Evolutionary conservation across 2,329 filamentous ascomycete species (phyloP).

Genomic region (Botryotinia globosa): DNA sequence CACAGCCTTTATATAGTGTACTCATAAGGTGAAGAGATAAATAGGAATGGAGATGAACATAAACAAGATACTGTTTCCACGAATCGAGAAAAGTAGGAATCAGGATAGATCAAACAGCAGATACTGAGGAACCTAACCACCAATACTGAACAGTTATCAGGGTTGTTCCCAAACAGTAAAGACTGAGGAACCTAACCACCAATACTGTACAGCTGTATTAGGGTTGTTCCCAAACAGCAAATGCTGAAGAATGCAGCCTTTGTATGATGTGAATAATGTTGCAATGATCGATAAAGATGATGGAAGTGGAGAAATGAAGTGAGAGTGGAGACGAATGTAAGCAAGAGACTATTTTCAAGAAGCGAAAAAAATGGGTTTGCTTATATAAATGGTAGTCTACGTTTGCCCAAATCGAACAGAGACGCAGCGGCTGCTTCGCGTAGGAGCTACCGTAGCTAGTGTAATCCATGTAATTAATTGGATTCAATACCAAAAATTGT

Average conservation of each 20-base stretch:
- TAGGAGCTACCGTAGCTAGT: background rate
- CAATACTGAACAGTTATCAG: background rate
- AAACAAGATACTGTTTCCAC: background rate
- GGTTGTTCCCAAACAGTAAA: background rate
- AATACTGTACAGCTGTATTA: background rate
- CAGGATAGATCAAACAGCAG: background rate
- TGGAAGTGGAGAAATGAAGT: background rate
- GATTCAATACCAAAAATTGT: too few relatives aligned
- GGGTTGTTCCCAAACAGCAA: background rate
- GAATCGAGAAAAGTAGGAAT: background rate
- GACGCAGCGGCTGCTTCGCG: accelerated
- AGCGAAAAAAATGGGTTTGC: background rate
- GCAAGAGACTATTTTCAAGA: background rate
- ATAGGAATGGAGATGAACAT: background rate
- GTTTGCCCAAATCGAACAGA: accelerated
- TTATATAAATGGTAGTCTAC: background rate
- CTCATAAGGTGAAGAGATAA: background rate
- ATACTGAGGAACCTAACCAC: background rate
- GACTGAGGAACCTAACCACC: background rate
- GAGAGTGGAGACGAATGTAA: background rate
- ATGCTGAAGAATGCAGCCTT: background rate
- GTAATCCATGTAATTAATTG: too few relatives aligned
- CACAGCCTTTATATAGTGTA: background rate
- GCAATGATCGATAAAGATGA: background rate
- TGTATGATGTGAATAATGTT: background rate